A percentile compares a stretch with the other conserved stretches of the same genome.
Conservation (phyloP, 306 rosid genomes). For the Pyrus betulifolia region DNA sequence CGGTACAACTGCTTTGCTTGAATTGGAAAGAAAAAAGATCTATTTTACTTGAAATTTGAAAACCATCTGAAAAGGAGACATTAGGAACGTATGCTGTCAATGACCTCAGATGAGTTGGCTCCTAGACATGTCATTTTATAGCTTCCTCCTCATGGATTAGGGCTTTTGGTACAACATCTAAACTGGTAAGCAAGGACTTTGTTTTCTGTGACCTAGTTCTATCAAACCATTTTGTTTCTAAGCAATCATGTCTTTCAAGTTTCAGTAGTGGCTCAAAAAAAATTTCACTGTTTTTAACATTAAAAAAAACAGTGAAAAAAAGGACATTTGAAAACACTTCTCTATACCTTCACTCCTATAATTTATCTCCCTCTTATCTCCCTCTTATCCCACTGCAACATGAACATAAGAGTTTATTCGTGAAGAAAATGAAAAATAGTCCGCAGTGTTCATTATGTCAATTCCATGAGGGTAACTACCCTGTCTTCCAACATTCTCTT, state of each 20-base stretch:
- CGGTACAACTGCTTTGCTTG: too few species aligned
- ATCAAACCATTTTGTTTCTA: too few species aligned
- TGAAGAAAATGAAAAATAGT: constrained; percentile 90
- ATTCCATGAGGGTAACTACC: constrained; percentile 95
- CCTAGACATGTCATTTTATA: not conserved
- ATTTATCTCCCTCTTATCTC: not conserved
- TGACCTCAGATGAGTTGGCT: not conserved
- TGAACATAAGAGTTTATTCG: constrained; percentile 66
- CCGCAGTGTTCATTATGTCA: constrained; percentile 89
- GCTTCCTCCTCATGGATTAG: not conserved
- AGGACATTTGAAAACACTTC: not conserved
- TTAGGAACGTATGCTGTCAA: not conserved
- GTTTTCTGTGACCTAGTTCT: not conserved
- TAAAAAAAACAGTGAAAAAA: not conserved
- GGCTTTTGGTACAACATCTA: not conserved
- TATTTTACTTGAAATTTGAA: not conserved
- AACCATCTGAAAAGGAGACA: too few species aligned
- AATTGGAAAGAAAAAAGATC: too few species aligned
- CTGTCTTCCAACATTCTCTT: constrained; percentile 98
- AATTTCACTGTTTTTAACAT: not conserved
- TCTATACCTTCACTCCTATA: not conserved
- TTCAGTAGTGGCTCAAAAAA: not conserved
- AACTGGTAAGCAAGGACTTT: not conserved
- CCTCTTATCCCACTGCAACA: constrained; percentile 17
- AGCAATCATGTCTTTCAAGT: not conserved